phyloP scores from a whole-genome alignment of 441 rosid genomes.

The Melastoma candidum region DNA sequence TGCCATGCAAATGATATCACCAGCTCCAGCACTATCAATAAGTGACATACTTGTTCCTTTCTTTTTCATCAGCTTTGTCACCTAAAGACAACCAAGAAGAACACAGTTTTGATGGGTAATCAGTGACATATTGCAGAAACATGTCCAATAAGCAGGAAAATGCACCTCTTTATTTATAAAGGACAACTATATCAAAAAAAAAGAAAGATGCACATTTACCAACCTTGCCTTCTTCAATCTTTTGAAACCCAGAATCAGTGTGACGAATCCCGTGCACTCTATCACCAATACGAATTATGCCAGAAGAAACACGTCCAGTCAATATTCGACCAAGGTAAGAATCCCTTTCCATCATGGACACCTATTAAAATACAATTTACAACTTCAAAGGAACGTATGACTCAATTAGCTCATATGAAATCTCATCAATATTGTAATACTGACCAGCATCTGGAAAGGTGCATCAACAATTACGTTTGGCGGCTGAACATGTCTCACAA shows the following conservation, averaged over 20 bases:
- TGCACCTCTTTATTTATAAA: background rate
- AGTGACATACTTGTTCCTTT: slow-evolving; percentile 75
- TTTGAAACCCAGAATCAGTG: slow-evolving; percentile 54
- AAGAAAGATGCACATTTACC: slow-evolving; percentile 5
- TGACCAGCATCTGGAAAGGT: slow-evolving; percentile 90
- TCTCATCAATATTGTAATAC: slow-evolving; percentile 14
- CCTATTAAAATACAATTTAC: slow-evolving; percentile 28
- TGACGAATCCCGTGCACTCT: slow-evolving; percentile 64
- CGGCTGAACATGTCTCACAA: slow-evolving; percentile 66
- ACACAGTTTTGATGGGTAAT: no score
- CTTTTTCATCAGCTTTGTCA: slow-evolving; percentile 85
- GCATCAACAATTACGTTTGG: slow-evolving; percentile 71
- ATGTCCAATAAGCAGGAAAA: background rate
- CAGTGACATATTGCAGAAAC: background rate
- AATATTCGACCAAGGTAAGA: slow-evolving; percentile 85
- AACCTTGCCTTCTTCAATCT: slow-evolving; percentile 97
- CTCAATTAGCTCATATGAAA: no score
- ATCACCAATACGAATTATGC: slow-evolving; percentile 72
- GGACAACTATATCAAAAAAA: background rate
- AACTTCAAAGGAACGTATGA: no score
- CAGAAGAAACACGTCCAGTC: slow-evolving; percentile 79
- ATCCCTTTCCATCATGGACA: slow-evolving; percentile 96
- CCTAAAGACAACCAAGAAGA: background rate
- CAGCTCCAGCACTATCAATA: slow-evolving; percentile 89
- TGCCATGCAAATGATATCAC: slow-evolving; percentile 88